Conservation (phyloP, 2,329 filamentous ascomycete genomes). For the Fusarium miscanthi region DNA sequence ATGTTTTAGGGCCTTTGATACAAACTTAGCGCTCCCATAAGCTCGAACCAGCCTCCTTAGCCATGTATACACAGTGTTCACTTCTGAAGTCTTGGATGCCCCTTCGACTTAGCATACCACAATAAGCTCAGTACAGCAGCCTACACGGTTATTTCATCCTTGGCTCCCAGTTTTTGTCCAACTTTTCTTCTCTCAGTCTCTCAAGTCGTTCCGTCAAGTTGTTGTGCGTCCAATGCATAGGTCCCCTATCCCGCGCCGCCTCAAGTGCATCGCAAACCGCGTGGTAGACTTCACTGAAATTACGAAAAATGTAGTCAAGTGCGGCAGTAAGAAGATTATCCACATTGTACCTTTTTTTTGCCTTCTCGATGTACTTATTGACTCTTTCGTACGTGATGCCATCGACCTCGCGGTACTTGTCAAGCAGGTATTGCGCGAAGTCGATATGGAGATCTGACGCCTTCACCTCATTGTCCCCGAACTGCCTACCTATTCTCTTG, state of each 20-base stretch:
- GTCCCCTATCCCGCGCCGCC: slow-evolving; percentile 31
- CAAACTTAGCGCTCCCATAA: neutral
- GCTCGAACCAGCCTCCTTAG: neutral
- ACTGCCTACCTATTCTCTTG: slow-evolving; percentile 25
- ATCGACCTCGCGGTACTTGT: slow-evolving; percentile 37
- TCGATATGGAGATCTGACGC: slow-evolving; percentile 40
- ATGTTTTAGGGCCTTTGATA: neutral
- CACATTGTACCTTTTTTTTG: slow-evolving; percentile 32
- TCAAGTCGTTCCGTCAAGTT: slow-evolving; percentile 39
- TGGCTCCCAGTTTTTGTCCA: slow-evolving; percentile 14
- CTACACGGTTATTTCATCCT: neutral
- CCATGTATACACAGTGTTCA: neutral
- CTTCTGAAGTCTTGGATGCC: neutral
- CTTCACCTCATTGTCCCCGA: slow-evolving; percentile 22
- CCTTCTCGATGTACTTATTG: slow-evolving; percentile 33
- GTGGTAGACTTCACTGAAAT: slow-evolving; percentile 35
- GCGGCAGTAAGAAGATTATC: slow-evolving; percentile 37
- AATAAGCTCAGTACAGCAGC: neutral
- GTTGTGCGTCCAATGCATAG: slow-evolving; percentile 32
- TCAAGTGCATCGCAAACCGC: slow-evolving; percentile 37
- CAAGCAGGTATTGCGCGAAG: slow-evolving; percentile 42
- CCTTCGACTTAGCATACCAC: neutral
- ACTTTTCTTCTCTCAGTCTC: slow-evolving; percentile 19
- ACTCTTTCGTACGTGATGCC: slow-evolving; percentile 41
- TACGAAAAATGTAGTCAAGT: slow-evolving; percentile 41